Conservation (phyloP, 305 asterid genomes). For the Fraxinus sp. region DNA sequence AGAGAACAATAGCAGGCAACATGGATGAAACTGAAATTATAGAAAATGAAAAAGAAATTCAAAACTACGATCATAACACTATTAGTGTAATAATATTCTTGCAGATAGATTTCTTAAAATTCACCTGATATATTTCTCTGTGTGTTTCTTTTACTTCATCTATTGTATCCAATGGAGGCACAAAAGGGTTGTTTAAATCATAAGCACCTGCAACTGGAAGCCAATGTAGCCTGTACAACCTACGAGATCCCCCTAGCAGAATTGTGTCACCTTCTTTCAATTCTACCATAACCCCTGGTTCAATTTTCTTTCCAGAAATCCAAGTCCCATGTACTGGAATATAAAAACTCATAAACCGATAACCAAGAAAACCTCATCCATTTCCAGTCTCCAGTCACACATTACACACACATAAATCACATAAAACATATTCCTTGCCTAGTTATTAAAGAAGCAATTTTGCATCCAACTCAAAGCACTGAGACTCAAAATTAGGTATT, state of each 20-base stretch:
- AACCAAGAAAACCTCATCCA: constrained; percentile 5
- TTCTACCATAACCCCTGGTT: constrained; percentile 45
- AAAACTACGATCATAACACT: constrained; percentile 13
- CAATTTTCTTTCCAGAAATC: constrained; percentile 67
- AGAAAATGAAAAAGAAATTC: constrained; percentile 16
- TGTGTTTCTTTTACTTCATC: constrained; percentile 32
- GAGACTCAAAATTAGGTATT: neutral
- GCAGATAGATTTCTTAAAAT: constrained; percentile 2
- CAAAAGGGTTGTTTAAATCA: constrained; percentile 54
- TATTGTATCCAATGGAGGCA: constrained; percentile 40
- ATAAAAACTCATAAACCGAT: constrained; percentile 19
- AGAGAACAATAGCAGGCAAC: no score
- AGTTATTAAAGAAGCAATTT: neutral
- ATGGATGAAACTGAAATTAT: no score
- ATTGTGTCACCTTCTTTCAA: constrained; percentile 63
- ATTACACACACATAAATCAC: neutral
- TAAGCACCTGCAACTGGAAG: constrained; percentile 67
- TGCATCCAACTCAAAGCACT: neutral
- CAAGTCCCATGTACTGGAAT: constrained; percentile 81
- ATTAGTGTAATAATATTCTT: constrained; percentile 6
- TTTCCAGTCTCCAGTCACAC: constrained; percentile 2
- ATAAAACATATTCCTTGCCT: neutral
- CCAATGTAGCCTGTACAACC: constrained; percentile 75
- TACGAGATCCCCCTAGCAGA: constrained; percentile 72
- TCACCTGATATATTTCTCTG: constrained; percentile 35